These are phyloP conservation scores for Ruellia speciosa DNA, from an alignment of 305 asterid species.

Conservation along the genomic window DNA sequence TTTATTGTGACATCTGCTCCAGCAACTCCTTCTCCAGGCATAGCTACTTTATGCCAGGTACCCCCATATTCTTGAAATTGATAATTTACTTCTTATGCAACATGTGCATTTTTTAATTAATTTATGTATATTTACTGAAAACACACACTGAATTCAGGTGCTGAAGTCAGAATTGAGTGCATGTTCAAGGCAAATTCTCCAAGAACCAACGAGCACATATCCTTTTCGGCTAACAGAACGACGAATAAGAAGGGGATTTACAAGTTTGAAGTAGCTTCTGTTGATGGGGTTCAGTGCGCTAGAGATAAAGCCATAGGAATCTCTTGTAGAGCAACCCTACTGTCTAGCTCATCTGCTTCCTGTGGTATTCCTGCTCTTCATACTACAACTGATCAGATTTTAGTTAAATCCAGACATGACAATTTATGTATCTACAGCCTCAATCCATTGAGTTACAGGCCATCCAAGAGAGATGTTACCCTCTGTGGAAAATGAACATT, in stretches of 20 bases:
- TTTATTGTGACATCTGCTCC: conserved; percentile 85
- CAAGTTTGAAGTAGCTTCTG: conserved; percentile 69
- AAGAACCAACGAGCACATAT: conserved; percentile 58
- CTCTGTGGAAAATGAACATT: conserved; percentile 44
- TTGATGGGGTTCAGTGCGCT: conserved; percentile 89
- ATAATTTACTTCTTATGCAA: neutral
- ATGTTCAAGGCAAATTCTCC: conserved; percentile 69
- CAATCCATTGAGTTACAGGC: conserved; percentile 49
- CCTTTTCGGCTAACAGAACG: conserved; percentile 49
- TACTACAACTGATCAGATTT: conserved; percentile 56
- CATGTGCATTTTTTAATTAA: neutral
- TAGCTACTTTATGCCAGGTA: conserved; percentile 92
- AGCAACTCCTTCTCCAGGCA: conserved; percentile 80
- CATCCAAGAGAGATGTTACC: conserved; percentile 46
- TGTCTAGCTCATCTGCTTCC: conserved; percentile 33
- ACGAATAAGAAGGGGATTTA: conserved; percentile 71
- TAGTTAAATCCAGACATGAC: conserved; percentile 52
- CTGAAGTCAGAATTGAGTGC: conserved; percentile 75
- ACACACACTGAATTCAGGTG: conserved; percentile 36
- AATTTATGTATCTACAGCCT: conserved; percentile 76
- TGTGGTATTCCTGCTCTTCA: conserved; percentile 53
- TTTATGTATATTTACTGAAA: no score
- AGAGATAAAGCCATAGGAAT: conserved; percentile 56
- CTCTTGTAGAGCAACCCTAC: conserved; percentile 53
- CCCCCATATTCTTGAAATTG: neutral